These are phyloP conservation scores for Thuidium tamariscinum DNA, from an alignment of 225 moss, liverwort and hornwort species.

Conservation along the genomic window DNA sequence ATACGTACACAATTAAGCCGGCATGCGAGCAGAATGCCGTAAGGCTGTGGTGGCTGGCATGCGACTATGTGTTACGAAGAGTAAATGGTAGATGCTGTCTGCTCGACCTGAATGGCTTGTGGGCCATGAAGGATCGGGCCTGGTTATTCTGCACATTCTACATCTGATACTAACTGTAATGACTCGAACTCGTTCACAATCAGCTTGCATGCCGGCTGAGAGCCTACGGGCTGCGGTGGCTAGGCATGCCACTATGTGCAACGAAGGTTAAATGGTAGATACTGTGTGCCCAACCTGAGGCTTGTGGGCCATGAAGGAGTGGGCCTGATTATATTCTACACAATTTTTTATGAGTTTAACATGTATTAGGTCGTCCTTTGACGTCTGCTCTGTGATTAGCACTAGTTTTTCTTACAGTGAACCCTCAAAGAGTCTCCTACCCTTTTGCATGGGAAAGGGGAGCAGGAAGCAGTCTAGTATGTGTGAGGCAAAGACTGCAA, in stretches of 20 bases:
- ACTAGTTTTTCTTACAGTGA: neutral
- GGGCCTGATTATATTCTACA: neutral
- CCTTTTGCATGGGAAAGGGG: too few relatives aligned
- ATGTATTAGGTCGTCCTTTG: neutral
- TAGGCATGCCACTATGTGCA: neutral
- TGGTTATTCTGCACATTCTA: neutral
- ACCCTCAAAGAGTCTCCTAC: neutral
- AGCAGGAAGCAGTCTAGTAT: neutral
- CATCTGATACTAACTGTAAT: neutral
- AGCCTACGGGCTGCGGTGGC: neutral
- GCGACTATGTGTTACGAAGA: conserved; percentile 8
- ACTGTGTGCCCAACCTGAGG: neutral
- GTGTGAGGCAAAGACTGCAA: neutral
- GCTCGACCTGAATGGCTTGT: neutral
- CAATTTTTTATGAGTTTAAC: neutral
- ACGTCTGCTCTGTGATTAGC: too few relatives aligned
- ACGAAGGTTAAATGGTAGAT: neutral
- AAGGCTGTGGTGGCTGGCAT: neutral
- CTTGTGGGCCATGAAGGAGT: neutral
- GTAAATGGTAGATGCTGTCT: neutral
- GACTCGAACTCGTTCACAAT: neutral
- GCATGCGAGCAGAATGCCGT: neutral
- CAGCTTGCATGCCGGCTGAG: neutral
- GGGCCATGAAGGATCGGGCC: neutral
- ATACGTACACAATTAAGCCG: neutral